Base-by-base conservation (phyloP, 83 land plant genomes). In the Picea engelmannii region DNA sequence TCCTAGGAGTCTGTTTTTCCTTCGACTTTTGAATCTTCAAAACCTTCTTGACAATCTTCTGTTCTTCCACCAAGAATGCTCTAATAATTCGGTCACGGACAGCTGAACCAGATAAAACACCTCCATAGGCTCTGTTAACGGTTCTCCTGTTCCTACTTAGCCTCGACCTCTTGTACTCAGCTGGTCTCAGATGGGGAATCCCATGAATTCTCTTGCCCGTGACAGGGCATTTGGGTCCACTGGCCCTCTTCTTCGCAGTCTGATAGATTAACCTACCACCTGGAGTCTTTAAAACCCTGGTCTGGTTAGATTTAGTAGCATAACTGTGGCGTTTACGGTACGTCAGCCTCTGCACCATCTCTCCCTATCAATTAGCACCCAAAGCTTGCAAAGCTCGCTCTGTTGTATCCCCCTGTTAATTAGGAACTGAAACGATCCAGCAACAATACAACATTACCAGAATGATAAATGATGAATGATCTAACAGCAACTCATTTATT, bases 271-370 rank as follows among this genome's bases (percentile, higher is more conserved):
- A 65, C 85, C 80, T 88, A 17, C 95, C 95, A 79, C 96, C 96
- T 13, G 96, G 96, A 67, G 95, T 93, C 82, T 92, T 93, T 78
- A 93, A 91, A 62, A 93, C 84, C 63, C 94, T 78, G 40, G 88
- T 89, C 87, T 94, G 92, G 83, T 94, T 94, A 64, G 96, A 90
- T 77, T 90, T 92, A 78, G 96, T 94, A 81, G 95, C 96, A 82
- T 92, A 94, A 91, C 96, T 92, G 83, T 94, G 96, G 47, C 96
- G 91, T 67, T 81, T 83, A 55, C 96, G 87, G 78, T 92, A 94
- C 5, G 93, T 92, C 40, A 94, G 83, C 21, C 96, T 84, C 87
- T 94, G 96, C 52, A 88, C 96, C 96, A 94, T 94, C 63, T 73
- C 40, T n/a, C 21, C 38, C 55, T 73, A 17, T 38, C 49, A 55